phyloP scores from a whole-genome alignment of 148 eudicot species.

The Pouteria glomerata region DNA sequence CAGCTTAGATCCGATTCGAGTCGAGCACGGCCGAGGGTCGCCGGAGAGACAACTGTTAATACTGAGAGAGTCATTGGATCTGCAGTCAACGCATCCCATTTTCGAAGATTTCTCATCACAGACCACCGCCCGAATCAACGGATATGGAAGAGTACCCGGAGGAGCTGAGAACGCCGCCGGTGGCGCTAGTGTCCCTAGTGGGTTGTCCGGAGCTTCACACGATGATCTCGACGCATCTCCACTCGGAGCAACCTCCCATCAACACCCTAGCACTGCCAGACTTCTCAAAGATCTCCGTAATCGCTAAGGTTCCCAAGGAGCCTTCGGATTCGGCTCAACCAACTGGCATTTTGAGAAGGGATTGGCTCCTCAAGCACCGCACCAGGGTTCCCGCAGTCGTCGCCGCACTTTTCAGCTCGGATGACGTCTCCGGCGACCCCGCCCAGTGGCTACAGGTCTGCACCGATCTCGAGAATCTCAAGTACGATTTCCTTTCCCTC shows the following conservation, averaged over 20 bases:
- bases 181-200: constrained; percentile 56
- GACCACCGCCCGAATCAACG: no score
- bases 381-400: constrained; percentile 78
- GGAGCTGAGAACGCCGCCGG: constrained; percentile 89
- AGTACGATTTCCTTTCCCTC: constrained; percentile 35
- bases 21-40: no score
- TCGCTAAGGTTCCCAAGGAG: constrained; percentile 30
- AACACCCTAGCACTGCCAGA: constrained; percentile 93
- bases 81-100: neutral
- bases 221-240: constrained; percentile 61
- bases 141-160: constrained; percentile 90
- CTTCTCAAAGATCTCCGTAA: constrained; percentile 59
- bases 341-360: constrained; percentile 60
- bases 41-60: no score
- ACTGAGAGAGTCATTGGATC: no score
- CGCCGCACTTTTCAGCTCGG: constrained; percentile 52
- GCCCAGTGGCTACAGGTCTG: constrained; percentile 88
- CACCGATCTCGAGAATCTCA: constrained; percentile 72
- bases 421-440: constrained; percentile 74
- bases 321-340: constrained; percentile 14
- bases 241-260: constrained; percentile 80
- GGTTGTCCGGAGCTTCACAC: constrained; percentile 75
- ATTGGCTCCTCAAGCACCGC: constrained; percentile 86
- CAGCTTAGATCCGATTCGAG: no score
- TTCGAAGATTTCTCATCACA: no score